These are phyloP conservation scores for Wickerhamomyces hampshirensis DNA, from an alignment of 805 yeast genomes.

Conservation along the genomic window DNA sequence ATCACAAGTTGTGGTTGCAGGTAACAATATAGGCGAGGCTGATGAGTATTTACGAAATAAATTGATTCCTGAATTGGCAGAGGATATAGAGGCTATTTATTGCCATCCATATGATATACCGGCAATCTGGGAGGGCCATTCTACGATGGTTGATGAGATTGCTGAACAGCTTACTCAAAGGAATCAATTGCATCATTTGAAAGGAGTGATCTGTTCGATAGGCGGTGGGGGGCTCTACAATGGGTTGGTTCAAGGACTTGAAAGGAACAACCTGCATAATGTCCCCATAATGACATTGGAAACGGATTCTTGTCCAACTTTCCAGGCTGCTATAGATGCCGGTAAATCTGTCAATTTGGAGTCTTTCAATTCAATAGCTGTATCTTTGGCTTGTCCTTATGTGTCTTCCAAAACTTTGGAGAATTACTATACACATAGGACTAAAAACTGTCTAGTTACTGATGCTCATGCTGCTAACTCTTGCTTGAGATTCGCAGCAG, in stretches of 20 bases:
- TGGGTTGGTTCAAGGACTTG: slow-evolving; percentile 44
- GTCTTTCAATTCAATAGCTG: slow-evolving; percentile 50
- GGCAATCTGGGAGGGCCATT: slow-evolving; percentile 51
- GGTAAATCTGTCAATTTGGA: slow-evolving; percentile 39
- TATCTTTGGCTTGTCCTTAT: slow-evolving; percentile 57
- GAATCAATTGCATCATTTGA: slow-evolving; percentile 25
- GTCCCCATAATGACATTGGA: slow-evolving; percentile 49
- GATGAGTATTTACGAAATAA: slow-evolving; percentile 35
- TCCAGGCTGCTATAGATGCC: slow-evolving; percentile 44
- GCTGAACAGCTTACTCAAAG: slow-evolving; percentile 23
- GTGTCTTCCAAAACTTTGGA: slow-evolving; percentile 47
- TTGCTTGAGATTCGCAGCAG: slow-evolving; percentile 44
- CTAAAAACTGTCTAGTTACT: slow-evolving; percentile 38
- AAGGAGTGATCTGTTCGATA: slow-evolving; percentile 47
- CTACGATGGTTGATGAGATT: slow-evolving; percentile 42
- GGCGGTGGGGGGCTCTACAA: slow-evolving; percentile 58
- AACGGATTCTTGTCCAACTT: slow-evolving; percentile 59
- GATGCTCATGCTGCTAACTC: slow-evolving; percentile 56
- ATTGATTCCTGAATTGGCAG: slow-evolving; percentile 23
- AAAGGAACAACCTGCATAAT: slow-evolving; percentile 29
- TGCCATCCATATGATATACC: slow-evolving; percentile 54
- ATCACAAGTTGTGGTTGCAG: slow-evolving; percentile 45
- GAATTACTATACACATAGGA: slow-evolving; percentile 36
- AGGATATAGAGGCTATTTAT: slow-evolving; percentile 34
- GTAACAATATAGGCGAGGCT: slow-evolving; percentile 46